Conservation (phyloP, 495 filamentous ascomycete genomes). For the Daldinia vernicosa region DNA sequence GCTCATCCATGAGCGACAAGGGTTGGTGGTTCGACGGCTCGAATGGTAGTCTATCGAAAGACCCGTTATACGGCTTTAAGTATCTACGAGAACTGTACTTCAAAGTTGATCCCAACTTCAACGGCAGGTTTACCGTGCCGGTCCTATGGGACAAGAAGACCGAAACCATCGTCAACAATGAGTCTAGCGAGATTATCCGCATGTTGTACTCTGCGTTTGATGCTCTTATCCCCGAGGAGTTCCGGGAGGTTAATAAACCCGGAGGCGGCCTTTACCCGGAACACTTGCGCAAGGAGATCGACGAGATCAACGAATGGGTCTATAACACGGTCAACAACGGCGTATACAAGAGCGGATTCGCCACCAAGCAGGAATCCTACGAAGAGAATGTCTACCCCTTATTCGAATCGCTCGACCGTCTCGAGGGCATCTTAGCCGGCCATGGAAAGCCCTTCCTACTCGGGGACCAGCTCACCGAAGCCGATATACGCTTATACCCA, state of each 20-base stretch:
- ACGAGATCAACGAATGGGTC: conserved; percentile 81
- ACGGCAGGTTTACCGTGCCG: conserved; percentile 74
- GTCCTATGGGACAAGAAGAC: conserved; percentile 75
- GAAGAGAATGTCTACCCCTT: conserved; percentile 70
- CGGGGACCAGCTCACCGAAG: conserved; percentile 73
- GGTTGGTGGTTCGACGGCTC: conserved; percentile 75
- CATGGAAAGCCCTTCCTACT: conserved; percentile 67
- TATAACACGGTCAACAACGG: conserved; percentile 89
- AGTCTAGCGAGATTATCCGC: conserved; percentile 78
- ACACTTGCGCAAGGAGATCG: conserved; percentile 68
- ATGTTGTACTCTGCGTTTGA: conserved; percentile 78
- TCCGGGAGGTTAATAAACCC: conserved; percentile 62
- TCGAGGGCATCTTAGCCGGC: conserved; percentile 70
- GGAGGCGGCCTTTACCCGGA: conserved; percentile 65
- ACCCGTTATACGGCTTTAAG: conserved; percentile 70
- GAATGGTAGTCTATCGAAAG: conserved; percentile 60
- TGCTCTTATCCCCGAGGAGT: conserved; percentile 67
- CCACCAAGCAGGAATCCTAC: conserved; percentile 72
- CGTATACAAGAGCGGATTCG: conserved; percentile 69
- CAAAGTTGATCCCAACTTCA: conserved; percentile 68
- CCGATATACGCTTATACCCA: conserved; percentile 80
- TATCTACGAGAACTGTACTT: conserved; percentile 71
- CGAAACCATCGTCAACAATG: conserved; percentile 76
- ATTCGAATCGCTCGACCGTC: conserved; percentile 73
- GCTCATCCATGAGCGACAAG: conserved; percentile 59